These are phyloP conservation scores for Fusarium guadeloupense DNA, from an alignment of 2,329 filamentous ascomycete genomes.

Conservation along the genomic window DNA sequence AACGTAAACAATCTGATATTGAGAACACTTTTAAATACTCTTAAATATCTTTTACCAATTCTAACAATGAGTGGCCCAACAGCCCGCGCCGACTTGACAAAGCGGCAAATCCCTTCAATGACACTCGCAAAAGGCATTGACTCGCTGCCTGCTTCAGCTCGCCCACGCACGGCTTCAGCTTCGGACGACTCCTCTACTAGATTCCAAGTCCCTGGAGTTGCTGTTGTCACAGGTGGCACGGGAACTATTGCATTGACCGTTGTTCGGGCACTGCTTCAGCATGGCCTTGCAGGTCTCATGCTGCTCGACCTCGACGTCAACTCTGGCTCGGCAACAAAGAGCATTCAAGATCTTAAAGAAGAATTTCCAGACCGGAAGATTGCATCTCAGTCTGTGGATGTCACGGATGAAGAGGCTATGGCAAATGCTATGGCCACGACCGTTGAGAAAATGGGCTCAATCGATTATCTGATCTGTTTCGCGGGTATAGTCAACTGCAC, in stretches of 20 bases:
- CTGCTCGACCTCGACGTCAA: conserved; percentile 8
- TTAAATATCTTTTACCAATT: background rate
- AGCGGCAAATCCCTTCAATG: conserved; percentile 25
- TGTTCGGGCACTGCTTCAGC: conserved; percentile 8
- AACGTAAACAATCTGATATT: too few species aligned
- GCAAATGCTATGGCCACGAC: background rate
- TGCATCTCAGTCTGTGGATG: background rate
- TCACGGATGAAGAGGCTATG: conserved; percentile 9
- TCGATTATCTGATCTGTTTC: conserved; percentile 16
- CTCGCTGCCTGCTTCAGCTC: background rate
- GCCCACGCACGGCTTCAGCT: background rate
- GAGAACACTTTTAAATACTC: background rate
- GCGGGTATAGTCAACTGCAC: conserved; percentile 68
- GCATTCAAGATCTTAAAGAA: background rate
- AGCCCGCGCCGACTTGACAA: conserved; percentile 8
- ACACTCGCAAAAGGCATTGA: background rate
- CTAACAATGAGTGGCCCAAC: conserved; percentile 8
- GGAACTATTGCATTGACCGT: conserved; percentile 14
- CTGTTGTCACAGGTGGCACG: conserved; percentile 5
- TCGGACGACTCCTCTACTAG: conserved; percentile 6
- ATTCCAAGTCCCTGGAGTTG: conserved; percentile 2
- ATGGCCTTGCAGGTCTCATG: conserved; percentile 7
- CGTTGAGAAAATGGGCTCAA: background rate
- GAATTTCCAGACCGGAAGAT: background rate
- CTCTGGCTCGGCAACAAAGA: background rate